Conservation (phyloP, 805 yeast genomes). For the Hanseniaspora clermontiae region DNA sequence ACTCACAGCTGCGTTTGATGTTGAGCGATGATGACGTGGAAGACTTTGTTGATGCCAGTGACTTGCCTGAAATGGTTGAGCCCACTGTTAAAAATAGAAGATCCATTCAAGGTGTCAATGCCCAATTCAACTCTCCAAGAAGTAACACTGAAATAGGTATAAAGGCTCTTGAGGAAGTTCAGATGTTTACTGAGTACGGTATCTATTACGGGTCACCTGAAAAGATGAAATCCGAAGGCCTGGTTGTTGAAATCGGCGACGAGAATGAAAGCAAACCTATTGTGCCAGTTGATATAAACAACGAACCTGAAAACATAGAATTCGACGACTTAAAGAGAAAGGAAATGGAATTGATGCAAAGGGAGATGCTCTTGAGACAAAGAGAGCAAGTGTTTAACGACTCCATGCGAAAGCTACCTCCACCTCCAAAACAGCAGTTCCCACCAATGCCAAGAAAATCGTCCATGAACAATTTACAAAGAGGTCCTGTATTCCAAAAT, state of each 20-base stretch:
- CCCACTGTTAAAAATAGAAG: constrained; percentile 15
- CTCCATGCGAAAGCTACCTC: constrained; percentile 12
- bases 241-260: not conserved
- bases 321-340: constrained; percentile 20
- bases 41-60: constrained; percentile 13
- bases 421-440: constrained; percentile 14
- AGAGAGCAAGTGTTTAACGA: constrained; percentile 23
- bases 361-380: constrained; percentile 28
- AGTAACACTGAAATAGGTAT: constrained; percentile 9
- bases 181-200: constrained; percentile 25
- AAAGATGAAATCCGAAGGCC: not conserved
- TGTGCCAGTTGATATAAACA: constrained; percentile 14
- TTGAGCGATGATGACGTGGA: constrained; percentile 2
- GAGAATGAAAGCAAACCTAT: not conserved
- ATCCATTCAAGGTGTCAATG: constrained; percentile 14
- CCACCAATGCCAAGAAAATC: constrained; percentile 19
- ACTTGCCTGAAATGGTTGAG: not conserved
- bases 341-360: constrained; percentile 25
- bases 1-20: not conserved
- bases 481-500: not conserved
- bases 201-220: constrained; percentile 23
- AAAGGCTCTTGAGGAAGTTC: constrained; percentile 21
- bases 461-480: constrained; percentile 7
- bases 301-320: too few species aligned
- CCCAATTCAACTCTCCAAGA: constrained; percentile 7